A percentile compares a stretch with the other conserved stretches of the same genome.
Evolutionary conservation across 306 rosid genomes (phyloP).

Genomic region (Cucurbita moschata): DNA sequence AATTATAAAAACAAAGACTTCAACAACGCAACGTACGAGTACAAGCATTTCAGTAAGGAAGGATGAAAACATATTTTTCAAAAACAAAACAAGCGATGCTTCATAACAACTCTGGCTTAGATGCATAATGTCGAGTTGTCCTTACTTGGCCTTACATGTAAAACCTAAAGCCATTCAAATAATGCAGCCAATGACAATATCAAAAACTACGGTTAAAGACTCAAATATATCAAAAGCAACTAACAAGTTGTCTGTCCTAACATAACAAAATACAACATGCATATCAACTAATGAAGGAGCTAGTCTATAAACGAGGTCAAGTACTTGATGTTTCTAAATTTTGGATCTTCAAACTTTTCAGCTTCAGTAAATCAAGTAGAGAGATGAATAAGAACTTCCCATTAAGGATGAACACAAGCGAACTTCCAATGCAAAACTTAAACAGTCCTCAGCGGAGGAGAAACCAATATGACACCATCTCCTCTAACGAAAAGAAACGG

Average conservation of each 20-base stretch:
- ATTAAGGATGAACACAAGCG: neutral
- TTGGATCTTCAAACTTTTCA: neutral
- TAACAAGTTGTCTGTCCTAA: neutral
- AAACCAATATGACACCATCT: conserved; percentile 94
- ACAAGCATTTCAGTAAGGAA: no score
- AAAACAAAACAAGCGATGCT: neutral
- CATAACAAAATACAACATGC: neutral
- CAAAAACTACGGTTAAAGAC: neutral
- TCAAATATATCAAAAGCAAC: neutral
- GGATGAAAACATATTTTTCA: neutral
- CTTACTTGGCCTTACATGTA: neutral
- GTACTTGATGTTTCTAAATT: neutral
- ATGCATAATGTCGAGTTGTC: neutral
- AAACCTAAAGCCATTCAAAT: neutral
- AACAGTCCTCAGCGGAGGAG: conserved; percentile 93
- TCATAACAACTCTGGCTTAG: neutral
- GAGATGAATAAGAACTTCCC: neutral
- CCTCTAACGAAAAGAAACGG: conserved; percentile 98
- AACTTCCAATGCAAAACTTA: conserved; percentile 8
- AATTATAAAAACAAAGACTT: neutral
- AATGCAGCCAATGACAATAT: neutral
- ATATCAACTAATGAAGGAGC: neutral
- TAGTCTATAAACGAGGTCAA: neutral
- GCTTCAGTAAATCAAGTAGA: neutral
- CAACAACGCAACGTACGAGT: neutral